Evolutionary conservation across 345 rosid species (phyloP).

Genomic region (Ceriops tagal): DNA sequence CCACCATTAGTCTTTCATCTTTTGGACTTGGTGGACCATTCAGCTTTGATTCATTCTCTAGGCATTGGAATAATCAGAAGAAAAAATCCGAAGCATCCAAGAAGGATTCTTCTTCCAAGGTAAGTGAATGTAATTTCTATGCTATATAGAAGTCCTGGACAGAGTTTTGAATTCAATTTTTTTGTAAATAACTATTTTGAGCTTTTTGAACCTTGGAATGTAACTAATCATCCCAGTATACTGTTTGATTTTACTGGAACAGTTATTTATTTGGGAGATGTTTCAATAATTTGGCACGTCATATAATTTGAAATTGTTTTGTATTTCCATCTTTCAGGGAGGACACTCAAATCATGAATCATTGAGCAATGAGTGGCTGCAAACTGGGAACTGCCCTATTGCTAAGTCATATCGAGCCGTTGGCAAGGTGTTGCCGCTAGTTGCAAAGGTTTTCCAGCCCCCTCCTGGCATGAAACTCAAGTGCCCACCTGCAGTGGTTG

Average conservation of each 20-base stretch:
- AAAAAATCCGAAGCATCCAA: slow-evolving; percentile 56
- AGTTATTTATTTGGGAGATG: background rate
- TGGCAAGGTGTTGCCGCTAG: slow-evolving; percentile 69
- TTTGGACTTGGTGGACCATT: slow-evolving; percentile 85
- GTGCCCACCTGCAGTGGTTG: slow-evolving; percentile 80
- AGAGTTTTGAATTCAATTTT: background rate
- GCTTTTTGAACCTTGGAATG: background rate
- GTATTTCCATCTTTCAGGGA: slow-evolving; percentile 42
- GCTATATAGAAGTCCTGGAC: background rate
- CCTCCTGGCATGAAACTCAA: slow-evolving; percentile 64
- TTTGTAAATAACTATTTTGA: background rate
- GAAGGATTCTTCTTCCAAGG: slow-evolving; percentile 67
- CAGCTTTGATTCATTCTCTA: slow-evolving; percentile 73
- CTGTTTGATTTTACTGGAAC: background rate
- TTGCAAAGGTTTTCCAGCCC: slow-evolving; percentile 72
- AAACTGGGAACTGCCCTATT: slow-evolving; percentile 85
- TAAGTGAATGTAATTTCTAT: slow-evolving; percentile 18
- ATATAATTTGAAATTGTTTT: background rate
- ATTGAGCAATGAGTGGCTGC: slow-evolving; percentile 78
- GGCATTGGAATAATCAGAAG: slow-evolving; percentile 56
- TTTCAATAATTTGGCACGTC: background rate
- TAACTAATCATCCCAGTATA: background rate
- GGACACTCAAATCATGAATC: slow-evolving; percentile 64
- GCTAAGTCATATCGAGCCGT: slow-evolving; percentile 91
- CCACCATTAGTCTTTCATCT: slow-evolving; percentile 90